Evolutionary conservation across 1,284 basidiomycete genomes (phyloP).

Genomic region (Moesziomyces antarcticus): DNA sequence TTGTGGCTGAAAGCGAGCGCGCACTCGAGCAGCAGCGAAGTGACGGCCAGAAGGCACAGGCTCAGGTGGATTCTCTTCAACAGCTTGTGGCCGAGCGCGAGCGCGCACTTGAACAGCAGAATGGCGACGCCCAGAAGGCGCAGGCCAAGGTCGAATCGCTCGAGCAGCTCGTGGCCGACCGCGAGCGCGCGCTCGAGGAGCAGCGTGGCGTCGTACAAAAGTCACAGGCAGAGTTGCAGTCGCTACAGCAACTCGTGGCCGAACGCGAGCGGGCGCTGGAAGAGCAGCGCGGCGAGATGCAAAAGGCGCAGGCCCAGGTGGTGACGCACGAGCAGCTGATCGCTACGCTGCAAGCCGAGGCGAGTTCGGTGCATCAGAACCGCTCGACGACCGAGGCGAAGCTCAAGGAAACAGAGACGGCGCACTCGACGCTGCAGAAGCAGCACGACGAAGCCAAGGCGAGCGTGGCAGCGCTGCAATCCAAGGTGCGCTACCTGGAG

Average conservation of each 20-base stretch:
- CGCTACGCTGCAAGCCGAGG: not conserved
- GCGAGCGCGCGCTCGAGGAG: constrained; percentile 22
- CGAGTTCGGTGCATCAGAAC: constrained; percentile 8
- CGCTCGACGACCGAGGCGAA: constrained; percentile 21
- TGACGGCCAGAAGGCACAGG: constrained; percentile 16
- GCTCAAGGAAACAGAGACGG: constrained; percentile 22
- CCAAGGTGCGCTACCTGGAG: constrained; percentile 50
- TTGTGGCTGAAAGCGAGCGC: constrained; percentile 25
- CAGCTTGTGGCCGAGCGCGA: constrained; percentile 22
- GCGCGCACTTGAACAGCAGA: constrained; percentile 25
- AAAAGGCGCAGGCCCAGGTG: constrained; percentile 12
- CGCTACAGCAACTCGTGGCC: constrained; percentile 16
- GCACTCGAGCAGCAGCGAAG: constrained; percentile 16
- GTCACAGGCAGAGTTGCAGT: constrained; percentile 7
- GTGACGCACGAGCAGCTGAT: constrained; percentile 23
- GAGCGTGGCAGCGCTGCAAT: constrained; percentile 33
- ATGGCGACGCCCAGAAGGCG: constrained; percentile 15
- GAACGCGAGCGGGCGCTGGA: constrained; percentile 25
- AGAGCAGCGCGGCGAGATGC: constrained; percentile 19
- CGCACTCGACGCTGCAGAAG: constrained; percentile 33
- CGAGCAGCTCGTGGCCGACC: constrained; percentile 23
- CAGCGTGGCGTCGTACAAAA: constrained; percentile 17
- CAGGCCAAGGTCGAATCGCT: constrained; percentile 7
- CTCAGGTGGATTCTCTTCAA: constrained; percentile 13
- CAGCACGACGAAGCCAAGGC: constrained; percentile 46